A percentile compares a stretch with the other conserved stretches of the same genome.
Evolutionary conservation across 164 flowering plant genomes (phyloP).

Genomic region (Tetracentron sinense): DNA sequence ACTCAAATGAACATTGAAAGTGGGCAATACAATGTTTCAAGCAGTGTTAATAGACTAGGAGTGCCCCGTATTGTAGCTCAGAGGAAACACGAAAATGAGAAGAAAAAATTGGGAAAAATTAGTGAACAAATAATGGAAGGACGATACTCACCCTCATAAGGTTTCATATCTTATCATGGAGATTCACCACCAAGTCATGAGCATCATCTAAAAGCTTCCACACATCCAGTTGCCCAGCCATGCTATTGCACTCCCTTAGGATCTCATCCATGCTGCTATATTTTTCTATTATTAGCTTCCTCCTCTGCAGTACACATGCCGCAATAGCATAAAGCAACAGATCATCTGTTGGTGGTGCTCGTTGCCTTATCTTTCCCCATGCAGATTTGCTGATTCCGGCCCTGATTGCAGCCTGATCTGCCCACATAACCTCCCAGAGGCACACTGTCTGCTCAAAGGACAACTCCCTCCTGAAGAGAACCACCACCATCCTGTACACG

Average conservation of each 20-base stretch:
- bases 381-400: slow-evolving; percentile 84
- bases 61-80: neutral
- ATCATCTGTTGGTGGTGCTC: slow-evolving; percentile 93
- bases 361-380: slow-evolving; percentile 77
- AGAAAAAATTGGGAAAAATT: neutral
- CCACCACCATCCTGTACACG: slow-evolving; percentile 96
- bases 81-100: neutral
- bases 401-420: slow-evolving; percentile 89
- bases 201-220: slow-evolving; percentile 97
- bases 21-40: no score
- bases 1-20: no score
- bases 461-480: slow-evolving; percentile 87
- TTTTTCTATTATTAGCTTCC: slow-evolving; percentile 83
- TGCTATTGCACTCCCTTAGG: slow-evolving; percentile 80
- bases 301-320: slow-evolving; percentile 79
- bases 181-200: slow-evolving; percentile 73
- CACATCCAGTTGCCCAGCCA: slow-evolving; percentile 90
- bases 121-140: neutral
- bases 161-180: slow-evolving; percentile 69
- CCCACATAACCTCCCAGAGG: slow-evolving; percentile 99
- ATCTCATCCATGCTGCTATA: slow-evolving; percentile 95
- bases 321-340: slow-evolving; percentile 88
- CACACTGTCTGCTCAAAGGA: slow-evolving; percentile 81
- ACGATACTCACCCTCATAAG: neutral
- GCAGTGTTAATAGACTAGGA: neutral